Conservation (phyloP, 306 rosid genomes). For the Cicer judaicum region DNA sequence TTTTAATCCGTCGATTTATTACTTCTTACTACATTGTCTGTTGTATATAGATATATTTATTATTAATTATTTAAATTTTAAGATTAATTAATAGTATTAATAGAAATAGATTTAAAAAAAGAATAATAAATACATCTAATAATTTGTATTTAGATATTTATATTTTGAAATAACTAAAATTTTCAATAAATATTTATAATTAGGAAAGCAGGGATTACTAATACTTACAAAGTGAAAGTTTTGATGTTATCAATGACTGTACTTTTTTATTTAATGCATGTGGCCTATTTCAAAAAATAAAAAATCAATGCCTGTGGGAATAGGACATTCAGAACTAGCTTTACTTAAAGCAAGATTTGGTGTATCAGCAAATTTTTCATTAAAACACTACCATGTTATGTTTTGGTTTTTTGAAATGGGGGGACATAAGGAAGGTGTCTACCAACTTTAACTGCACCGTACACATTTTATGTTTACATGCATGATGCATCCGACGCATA, state of each 20-base stretch:
- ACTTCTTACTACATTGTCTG: too few species aligned
- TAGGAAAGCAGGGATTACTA: too few species aligned
- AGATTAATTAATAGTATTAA: too few species aligned
- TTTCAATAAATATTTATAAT: too few species aligned
- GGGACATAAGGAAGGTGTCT: constrained; percentile 9
- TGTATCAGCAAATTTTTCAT: constrained; percentile 13
- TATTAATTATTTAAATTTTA: too few species aligned
- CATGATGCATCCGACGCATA: background rate
- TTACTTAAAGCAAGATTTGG: constrained; percentile 38
- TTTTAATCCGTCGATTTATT: background rate
- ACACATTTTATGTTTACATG: constrained; percentile 3
- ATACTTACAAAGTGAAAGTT: background rate
- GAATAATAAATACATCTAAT: too few species aligned
- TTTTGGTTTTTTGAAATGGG: constrained; percentile 14
- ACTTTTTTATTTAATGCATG: constrained; percentile 34
- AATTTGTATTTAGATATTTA: too few species aligned
- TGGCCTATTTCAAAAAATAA: background rate
- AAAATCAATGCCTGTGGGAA: constrained; percentile 30
- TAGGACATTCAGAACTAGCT: constrained; percentile 35
- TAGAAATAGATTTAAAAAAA: too few species aligned
- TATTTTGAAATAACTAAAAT: too few species aligned
- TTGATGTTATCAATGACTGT: constrained; percentile 31
- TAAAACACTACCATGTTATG: constrained; percentile 1
- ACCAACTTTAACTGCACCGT: constrained; percentile 18
- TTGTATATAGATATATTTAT: too few species aligned